These are phyloP conservation scores for Suillus luteus DNA, from an alignment of 768 basidiomycete species.

Conservation along the genomic window DNA sequence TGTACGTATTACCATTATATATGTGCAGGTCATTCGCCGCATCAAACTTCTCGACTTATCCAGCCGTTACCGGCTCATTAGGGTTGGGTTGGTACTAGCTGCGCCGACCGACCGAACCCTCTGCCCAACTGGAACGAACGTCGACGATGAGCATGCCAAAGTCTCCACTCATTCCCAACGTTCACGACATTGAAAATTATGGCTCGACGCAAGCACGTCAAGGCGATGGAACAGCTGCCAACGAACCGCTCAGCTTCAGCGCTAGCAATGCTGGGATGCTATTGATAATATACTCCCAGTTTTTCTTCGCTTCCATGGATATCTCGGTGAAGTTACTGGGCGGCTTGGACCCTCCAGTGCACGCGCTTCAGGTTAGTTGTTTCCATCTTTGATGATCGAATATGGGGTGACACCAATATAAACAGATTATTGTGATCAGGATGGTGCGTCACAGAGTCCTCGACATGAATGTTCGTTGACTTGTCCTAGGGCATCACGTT, in stretches of 20 bases:
- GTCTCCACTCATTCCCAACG: not conserved
- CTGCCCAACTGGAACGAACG: not conserved
- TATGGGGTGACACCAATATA: not conserved
- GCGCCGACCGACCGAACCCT: not conserved
- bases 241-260: slow-evolving; percentile 9
- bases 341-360: slow-evolving; percentile 56
- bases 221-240: not conserved
- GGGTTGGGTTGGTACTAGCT: not conserved
- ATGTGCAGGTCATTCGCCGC: not conserved
- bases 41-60: not conserved
- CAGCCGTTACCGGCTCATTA: not conserved
- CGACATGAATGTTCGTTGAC: not conserved
- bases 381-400: not conserved
- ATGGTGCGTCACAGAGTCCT: slow-evolving; percentile 46
- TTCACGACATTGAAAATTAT: slow-evolving; percentile 2
- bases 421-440: slow-evolving; percentile 54
- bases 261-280: slow-evolving; percentile 57
- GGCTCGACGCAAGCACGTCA: not conserved
- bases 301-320: slow-evolving; percentile 63
- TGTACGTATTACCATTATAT: not conserved
- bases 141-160: not conserved
- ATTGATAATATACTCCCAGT: slow-evolving; percentile 55
- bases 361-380: slow-evolving; percentile 52
- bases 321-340: slow-evolving; percentile 65
- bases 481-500: slow-evolving; percentile 50